A percentile compares a stretch with the other conserved stretches of the same genome.
phyloP scores from a whole-genome alignment of 176 grass and related monocot species.

The Hordeum vulgare region DNA sequence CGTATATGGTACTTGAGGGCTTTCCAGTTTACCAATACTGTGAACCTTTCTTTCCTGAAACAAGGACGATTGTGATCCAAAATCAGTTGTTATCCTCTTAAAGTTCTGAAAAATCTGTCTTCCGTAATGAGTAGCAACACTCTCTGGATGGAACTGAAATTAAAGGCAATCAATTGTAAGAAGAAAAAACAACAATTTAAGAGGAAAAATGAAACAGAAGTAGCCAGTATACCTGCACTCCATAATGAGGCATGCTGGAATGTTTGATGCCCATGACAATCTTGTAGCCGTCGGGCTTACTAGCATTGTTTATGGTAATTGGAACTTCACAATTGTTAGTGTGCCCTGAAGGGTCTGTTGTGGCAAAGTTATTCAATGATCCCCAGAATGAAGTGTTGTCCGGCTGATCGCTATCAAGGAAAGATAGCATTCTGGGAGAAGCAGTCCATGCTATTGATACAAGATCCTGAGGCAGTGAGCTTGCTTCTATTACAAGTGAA shows the following conservation, averaged over 20 bases:
- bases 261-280: conserved; percentile 83
- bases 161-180: conserved; percentile 21
- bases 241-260: conserved; percentile 75
- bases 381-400: conserved; percentile 16
- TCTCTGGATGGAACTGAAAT: conserved; percentile 96
- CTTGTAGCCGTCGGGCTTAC: conserved; percentile 13
- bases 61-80: conserved; percentile 35
- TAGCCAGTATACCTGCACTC: conserved; percentile 69
- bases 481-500: conserved; percentile 74
- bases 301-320: conserved; percentile 15
- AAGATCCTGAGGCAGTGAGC: conserved; percentile 66
- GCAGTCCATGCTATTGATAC: conserved; percentile 80
- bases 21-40: conserved; percentile 87
- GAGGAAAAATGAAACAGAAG: neutral
- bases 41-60: conserved; percentile 92
- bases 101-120: conserved; percentile 95
- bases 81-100: conserved; percentile 62
- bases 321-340: neutral
- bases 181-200: neutral
- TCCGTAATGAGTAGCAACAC: conserved; percentile 78
- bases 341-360: neutral
- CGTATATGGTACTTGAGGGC: conserved; percentile 35
- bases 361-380: neutral
- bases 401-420: conserved; percentile 42
- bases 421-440: conserved; percentile 54